Percentiles rank a stretch among this genome's conserved stretches.
phyloP scores from a whole-genome alignment of 2,329 filamentous ascomycete species.

The Fusarium virguliforme region DNA sequence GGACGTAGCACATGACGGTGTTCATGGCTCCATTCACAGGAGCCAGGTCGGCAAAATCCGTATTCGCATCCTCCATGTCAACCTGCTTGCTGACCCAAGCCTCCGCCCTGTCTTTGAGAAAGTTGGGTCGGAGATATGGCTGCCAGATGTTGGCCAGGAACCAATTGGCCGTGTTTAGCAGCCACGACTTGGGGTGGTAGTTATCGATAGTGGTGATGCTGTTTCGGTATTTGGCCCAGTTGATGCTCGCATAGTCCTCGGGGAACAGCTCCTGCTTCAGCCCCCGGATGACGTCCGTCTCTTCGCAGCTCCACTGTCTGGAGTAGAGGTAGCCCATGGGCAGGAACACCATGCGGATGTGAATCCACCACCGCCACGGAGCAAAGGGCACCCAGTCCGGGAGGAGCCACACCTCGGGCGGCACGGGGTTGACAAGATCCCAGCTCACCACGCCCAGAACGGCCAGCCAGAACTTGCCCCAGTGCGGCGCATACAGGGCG shows the following conservation, averaged over 20 bases:
- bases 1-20: constrained; percentile 86
- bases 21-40: constrained; percentile 95
- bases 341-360: constrained; percentile 96
- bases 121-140: constrained; percentile 79
- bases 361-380: constrained; percentile 98
- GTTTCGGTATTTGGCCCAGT: constrained; percentile 85
- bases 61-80: constrained; percentile 93
- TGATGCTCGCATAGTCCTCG: constrained; percentile 82
- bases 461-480: constrained; percentile 97
- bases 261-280: constrained; percentile 88
- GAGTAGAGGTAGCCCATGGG: constrained; percentile 94
- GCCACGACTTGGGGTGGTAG: constrained; percentile 91
- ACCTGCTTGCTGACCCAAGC: constrained; percentile 87
- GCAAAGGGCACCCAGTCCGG: constrained; percentile 92
- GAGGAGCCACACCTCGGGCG: constrained; percentile 92
- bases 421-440: constrained; percentile 95
- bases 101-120: constrained; percentile 80
- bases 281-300: constrained; percentile 80
- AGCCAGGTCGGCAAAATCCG: constrained; percentile 86
- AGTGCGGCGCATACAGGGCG: constrained; percentile 87
- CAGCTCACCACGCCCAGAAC: constrained; percentile 87
- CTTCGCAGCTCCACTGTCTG: constrained; percentile 82
- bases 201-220: constrained; percentile 86
- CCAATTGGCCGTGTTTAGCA: constrained; percentile 86
- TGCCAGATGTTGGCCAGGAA: constrained; percentile 84